Base-by-base conservation (phyloP, 305 asterid species). In the Withania somnifera region DNA sequence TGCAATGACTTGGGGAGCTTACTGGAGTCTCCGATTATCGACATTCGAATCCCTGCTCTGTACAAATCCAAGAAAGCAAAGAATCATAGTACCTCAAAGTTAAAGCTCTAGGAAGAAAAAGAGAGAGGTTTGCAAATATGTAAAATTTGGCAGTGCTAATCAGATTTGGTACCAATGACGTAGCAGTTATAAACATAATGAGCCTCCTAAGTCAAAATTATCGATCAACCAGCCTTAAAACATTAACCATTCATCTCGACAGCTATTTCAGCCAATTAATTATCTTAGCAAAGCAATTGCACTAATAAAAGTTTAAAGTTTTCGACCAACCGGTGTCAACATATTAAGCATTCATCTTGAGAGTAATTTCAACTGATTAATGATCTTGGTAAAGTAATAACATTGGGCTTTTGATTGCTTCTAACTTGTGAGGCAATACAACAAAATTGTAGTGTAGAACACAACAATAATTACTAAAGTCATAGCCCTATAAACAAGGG, bases 1-100 rank as follows among this genome's bases (percentile, higher is more conserved):
- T 82, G 85, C 47, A 91, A 75, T 2, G 85, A 54, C 80, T 85
- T 84, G 2, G 89, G 80, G 73, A 89, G 89, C 75, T 83, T 86
- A 75, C 92, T 57, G 51, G 90, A 68, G 82, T 87, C 92, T 5
- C 93, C 94, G 17, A 86, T 85, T 45, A 89, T 17, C 15, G 95
- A 91, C 20, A 91, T 83, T 47, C 82, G 83, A 22, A 88, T 78
- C 47, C 82, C 85, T 53, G 83, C 86, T 52, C 95, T 90, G 89
- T 80, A 47, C 11, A 66, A 50, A 87, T 51, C 53, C 83, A 67
- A 61, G 56, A 64, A 57, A 47, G 52, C 15, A 81, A 14, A 34
- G 45, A 1, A 73, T 56, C 77, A 60, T 17, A 2, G 28, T 17
- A 75, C 4, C 61, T 22, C 11, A 28, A 73, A 8, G 58, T 45